Conservation (phyloP, 1,139 yeast genomes). For the Pichia sp. region DNA sequence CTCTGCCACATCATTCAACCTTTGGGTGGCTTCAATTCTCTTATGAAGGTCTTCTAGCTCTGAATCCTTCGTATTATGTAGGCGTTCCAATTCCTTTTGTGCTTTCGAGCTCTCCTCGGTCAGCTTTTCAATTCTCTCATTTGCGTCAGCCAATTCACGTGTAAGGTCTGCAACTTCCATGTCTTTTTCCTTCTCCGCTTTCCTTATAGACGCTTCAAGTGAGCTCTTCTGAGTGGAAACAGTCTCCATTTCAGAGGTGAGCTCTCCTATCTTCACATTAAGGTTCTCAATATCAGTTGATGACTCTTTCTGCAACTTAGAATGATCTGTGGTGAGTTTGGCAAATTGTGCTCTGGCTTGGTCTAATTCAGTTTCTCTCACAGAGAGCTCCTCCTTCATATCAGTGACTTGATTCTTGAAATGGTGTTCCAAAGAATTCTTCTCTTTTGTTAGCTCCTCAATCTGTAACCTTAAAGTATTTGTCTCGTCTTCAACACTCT, state of each 20-base stretch:
- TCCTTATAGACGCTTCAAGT: neutral
- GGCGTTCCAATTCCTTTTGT: neutral
- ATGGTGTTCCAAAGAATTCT: too few relatives aligned
- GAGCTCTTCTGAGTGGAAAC: neutral
- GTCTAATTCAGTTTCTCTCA: neutral
- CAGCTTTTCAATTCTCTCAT: neutral
- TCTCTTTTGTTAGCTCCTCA: too few relatives aligned
- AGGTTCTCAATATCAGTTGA: neutral
- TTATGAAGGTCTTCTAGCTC: slow-evolving; percentile 1
- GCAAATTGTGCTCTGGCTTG: too few relatives aligned
- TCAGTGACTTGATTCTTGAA: too few relatives aligned
- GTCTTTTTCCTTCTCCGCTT: neutral
- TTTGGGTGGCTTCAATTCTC: slow-evolving; percentile 4
- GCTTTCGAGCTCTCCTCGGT: too few relatives aligned
- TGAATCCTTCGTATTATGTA: neutral
- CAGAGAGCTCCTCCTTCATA: neutral
- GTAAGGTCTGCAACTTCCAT: slow-evolving; percentile 1
- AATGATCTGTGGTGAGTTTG: too few relatives aligned
- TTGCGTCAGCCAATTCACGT: neutral
- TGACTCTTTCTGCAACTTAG: too few relatives aligned
- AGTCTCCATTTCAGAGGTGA: slow-evolving; percentile 2
- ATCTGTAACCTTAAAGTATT: too few relatives aligned
- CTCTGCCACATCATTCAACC: slow-evolving; percentile 2
- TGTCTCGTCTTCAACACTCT: neutral
- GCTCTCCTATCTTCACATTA: neutral